Conservation (phyloP, 345 rosid genomes). For the Cardamine chenopodiifolia region DNA sequence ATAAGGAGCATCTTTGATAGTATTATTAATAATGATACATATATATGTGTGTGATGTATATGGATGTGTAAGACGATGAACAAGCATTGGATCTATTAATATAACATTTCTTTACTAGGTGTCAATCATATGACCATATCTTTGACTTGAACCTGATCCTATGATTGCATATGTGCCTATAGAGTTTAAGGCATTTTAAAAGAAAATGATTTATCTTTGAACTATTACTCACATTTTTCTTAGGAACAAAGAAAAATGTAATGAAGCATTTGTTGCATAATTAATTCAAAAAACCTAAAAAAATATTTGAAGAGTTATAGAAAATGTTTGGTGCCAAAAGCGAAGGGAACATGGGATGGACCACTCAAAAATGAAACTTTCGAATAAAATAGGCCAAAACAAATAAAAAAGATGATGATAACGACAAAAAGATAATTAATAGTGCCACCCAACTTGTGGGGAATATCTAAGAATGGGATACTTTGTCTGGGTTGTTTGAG, state of each 20-base stretch:
- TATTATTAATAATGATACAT: constrained; percentile 21
- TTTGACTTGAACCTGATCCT: constrained; percentile 47
- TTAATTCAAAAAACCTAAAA: background rate
- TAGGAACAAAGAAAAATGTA: background rate
- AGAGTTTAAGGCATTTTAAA: constrained; percentile 9
- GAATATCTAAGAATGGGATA: constrained; percentile 59
- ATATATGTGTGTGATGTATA: background rate
- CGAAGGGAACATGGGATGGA: constrained; percentile 60
- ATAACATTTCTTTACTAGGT: constrained; percentile 35
- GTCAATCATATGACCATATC: constrained; percentile 57
- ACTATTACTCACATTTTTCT: constrained; percentile 20
- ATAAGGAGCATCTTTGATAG: constrained; percentile 23
- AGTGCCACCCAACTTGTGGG: constrained; percentile 71
- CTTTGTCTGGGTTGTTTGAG: constrained; percentile 61
- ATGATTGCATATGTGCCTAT: constrained; percentile 43
- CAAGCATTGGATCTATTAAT: constrained; percentile 47
- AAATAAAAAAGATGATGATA: constrained; percentile 48
- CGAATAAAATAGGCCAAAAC: constrained; percentile 35
- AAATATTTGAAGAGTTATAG: constrained; percentile 43
- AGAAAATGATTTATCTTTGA: constrained; percentile 35
- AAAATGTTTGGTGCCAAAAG: constrained; percentile 49
- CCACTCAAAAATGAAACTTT: constrained; percentile 47
- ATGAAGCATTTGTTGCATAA: constrained; percentile 22
- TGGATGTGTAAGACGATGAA: constrained; percentile 10
- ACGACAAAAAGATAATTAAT: constrained; percentile 44